These are phyloP conservation scores for barley (Hordeum vulgare) DNA, from an alignment of 176 grass and related monocot species.

Conservation along the genomic window DNA sequence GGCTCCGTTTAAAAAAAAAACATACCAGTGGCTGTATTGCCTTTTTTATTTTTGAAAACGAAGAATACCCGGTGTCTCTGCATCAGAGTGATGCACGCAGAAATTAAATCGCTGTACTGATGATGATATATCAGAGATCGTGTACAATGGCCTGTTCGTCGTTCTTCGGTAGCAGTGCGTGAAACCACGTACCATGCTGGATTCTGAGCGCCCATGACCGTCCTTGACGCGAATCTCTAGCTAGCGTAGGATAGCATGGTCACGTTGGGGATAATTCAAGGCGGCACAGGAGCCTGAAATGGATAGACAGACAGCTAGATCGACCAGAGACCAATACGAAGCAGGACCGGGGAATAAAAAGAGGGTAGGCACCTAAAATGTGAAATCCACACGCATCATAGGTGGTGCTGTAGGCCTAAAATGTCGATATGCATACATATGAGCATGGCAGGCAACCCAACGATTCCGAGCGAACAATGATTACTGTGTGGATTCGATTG, in stretches of 20 bases:
- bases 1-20: no score
- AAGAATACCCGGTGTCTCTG: no score
- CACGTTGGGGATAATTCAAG: slow-evolving; percentile 10
- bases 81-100: no score
- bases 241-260: slow-evolving; percentile 6
- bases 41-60: no score
- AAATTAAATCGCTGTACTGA: neutral
- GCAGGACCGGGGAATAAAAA: neutral
- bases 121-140: neutral
- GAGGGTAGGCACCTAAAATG: neutral
- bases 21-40: neutral
- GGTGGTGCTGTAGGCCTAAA: neutral
- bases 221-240: slow-evolving; percentile 16
- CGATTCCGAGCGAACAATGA: neutral
- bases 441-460: neutral
- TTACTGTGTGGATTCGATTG: neutral
- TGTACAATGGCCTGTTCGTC: neutral
- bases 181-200: neutral
- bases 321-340: neutral
- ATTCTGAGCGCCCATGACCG: neutral
- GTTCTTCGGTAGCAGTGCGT: slow-evolving; percentile 20
- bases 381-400: neutral
- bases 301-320: neutral
- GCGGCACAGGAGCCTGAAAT: neutral
- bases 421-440: neutral